phyloP scores from a whole-genome alignment of 2,329 filamentous ascomycete species.

The Lecanosticta acicola region DNA sequence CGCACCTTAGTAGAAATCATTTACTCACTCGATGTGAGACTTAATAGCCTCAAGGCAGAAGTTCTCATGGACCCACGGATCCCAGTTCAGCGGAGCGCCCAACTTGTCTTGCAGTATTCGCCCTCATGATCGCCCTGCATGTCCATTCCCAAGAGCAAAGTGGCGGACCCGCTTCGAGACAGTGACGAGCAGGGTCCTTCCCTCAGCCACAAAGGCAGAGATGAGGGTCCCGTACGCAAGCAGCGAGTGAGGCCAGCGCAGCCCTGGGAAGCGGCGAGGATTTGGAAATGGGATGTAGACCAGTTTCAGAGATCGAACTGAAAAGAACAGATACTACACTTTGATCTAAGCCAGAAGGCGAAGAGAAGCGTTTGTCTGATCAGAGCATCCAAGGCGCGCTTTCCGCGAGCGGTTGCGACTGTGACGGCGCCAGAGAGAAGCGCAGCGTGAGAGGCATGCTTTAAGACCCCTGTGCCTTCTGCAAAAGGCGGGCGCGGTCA shows the following conservation, averaged over 20 bases:
- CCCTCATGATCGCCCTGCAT: not conserved
- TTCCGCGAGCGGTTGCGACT: too few species aligned
- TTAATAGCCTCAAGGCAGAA: not conserved
- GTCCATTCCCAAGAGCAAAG: not conserved
- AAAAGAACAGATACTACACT: not conserved
- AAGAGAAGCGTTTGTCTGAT: not conserved
- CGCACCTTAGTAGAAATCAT: not conserved
- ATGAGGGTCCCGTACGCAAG: too few species aligned
- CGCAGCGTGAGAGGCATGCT: too few species aligned
- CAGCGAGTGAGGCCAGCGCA: not conserved
- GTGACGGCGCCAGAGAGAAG: too few species aligned
- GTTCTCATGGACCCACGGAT: not conserved
- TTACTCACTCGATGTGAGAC: not conserved
- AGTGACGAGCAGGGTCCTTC: too few species aligned
- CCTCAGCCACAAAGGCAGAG: too few species aligned
- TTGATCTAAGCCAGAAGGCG: slow-evolving; percentile 2
- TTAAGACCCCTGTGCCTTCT: not conserved
- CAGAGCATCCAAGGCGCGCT: not conserved
- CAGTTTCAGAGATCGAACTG: not conserved
- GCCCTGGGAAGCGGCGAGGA: too few species aligned
- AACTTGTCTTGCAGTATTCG: too few species aligned
- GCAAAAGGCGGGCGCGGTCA: not conserved
- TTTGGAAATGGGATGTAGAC: not conserved
- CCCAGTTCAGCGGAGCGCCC: not conserved
- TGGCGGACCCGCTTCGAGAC: not conserved